phyloP scores from a whole-genome alignment of 176 grass and related monocot species.

The Zea luxurians region DNA sequence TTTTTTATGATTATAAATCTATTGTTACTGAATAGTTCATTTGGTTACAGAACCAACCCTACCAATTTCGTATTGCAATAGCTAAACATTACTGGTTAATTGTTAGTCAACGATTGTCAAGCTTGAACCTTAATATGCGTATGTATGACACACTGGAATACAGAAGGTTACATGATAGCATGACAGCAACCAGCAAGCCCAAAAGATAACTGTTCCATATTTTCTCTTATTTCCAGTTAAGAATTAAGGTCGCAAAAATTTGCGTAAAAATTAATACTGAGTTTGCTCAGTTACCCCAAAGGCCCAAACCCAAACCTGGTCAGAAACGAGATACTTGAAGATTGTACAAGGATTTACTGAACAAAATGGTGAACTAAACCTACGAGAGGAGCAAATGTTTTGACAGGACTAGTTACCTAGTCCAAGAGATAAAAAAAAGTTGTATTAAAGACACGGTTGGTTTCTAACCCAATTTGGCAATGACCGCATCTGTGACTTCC shows the following conservation, averaged over 20 bases:
- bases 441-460: not conserved
- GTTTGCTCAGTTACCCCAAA: constrained; percentile 32
- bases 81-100: too few relatives aligned
- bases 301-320: constrained; percentile 11
- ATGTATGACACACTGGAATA: not conserved
- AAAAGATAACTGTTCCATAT: constrained; percentile 22
- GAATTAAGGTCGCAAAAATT: constrained; percentile 30
- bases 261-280: not conserved
- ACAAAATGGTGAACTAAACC: constrained; percentile 50
- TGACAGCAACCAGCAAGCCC: not conserved
- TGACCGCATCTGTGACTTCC: constrained; percentile 80
- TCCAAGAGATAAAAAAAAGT: constrained; percentile 2
- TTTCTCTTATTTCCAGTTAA: constrained; percentile 49
- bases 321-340: not conserved
- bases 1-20: too few relatives aligned
- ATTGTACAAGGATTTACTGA: constrained; percentile 33
- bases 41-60: too few relatives aligned
- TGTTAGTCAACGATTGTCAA: too few relatives aligned
- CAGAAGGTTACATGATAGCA: not conserved
- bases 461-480: constrained; percentile 57
- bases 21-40: too few relatives aligned
- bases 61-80: too few relatives aligned
- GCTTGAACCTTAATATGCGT: too few relatives aligned
- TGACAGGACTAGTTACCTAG: constrained; percentile 37
- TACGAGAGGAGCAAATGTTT: constrained; percentile 29